Evolutionary conservation across 2,329 filamentous ascomycete genomes (phyloP), one percentile per base, ranked within the genome.

Genomic region (Rosellinia necatrix): DNA sequence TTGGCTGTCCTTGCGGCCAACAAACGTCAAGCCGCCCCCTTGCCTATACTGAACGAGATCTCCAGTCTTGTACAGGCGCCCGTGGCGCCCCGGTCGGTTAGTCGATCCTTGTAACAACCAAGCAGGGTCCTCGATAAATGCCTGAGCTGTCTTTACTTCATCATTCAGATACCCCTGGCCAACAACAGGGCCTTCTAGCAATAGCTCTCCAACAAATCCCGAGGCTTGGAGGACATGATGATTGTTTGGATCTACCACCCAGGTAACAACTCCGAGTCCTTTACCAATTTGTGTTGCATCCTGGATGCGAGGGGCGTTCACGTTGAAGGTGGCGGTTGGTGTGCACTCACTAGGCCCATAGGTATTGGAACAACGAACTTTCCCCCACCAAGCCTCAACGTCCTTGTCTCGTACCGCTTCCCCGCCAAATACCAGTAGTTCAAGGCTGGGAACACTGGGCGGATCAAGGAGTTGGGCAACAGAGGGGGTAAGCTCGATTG

Each of bases 341-440:
- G 50, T 53, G 42, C 40, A 46, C 25, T 53, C 50, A 21, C 30
- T 25, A n/a, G 50, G 50, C 21, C 50, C 50, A 24, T 53, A 53
- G 21, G n/a, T n/a, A 32, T 53, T 46, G n/a, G 43, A 43, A 35
- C 38, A 34, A 17, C 27, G 17, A 21, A 25, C 22, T 29, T 40
- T 24, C 19, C 17, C 46, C 25, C 19, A 15, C 35, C 37, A 51
- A 29, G 35, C 13, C 17, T 9, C 17, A 38, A 35, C 15, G n/a
- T 46, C 40, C 13, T 24, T 15, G 15, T 25, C 21, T 19, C 30
- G 15, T 30, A 46, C 13, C 41, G 15, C 27, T 41, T 53, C 50
- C 19, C 50, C 50, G n/a, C 21, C 17, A 15, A 53, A 46, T 29
- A 13, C 24, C 24, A 53, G 10, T n/a, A 22, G 27, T 30, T 40